These are phyloP conservation scores for Candida railenensis DNA, from an alignment of 805 yeast genomes.

Conservation along the genomic window DNA sequence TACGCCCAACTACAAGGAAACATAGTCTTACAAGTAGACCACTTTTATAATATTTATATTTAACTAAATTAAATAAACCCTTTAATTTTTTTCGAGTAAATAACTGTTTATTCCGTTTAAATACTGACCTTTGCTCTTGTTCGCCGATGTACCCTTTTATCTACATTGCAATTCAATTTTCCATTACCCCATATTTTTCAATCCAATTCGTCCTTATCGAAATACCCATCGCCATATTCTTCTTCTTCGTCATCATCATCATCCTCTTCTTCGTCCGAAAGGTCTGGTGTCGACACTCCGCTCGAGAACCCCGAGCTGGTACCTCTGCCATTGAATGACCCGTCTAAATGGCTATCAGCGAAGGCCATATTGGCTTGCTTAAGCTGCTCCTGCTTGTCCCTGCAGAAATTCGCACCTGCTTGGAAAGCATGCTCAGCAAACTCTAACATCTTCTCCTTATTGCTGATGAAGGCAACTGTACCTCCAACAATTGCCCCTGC, in stretches of 20 bases:
- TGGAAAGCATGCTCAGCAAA: constrained; percentile 26
- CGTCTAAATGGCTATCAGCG: constrained; percentile 20
- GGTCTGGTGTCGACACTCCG: constrained; percentile 6
- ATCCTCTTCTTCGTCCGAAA: constrained; percentile 8
- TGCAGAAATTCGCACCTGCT: constrained; percentile 30
- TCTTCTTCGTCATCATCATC: constrained; percentile 1
- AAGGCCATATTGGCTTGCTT: constrained; percentile 16
- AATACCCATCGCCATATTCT: too few species aligned
- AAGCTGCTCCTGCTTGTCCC: constrained; percentile 12
- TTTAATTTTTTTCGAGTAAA: too few species aligned
- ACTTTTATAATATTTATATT: neutral
- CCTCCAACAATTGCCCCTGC: constrained; percentile 35
- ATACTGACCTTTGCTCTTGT: too few species aligned
- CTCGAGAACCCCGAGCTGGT: constrained; percentile 2
- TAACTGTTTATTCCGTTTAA: too few species aligned
- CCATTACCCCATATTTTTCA: too few species aligned
- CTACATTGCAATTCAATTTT: too few species aligned
- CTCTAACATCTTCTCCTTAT: constrained; percentile 28
- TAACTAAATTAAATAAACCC: too few species aligned
- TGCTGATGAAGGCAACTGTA: constrained; percentile 27
- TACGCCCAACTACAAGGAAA: neutral
- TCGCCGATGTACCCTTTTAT: too few species aligned
- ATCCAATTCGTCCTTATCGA: too few species aligned
- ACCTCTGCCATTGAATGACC: constrained; percentile 8
- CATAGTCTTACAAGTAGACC: too few species aligned